Evolutionary conservation across 257 asterid species (phyloP), one percentile per base, ranked within the genome.

Genomic region (Ballota nigra): DNA sequence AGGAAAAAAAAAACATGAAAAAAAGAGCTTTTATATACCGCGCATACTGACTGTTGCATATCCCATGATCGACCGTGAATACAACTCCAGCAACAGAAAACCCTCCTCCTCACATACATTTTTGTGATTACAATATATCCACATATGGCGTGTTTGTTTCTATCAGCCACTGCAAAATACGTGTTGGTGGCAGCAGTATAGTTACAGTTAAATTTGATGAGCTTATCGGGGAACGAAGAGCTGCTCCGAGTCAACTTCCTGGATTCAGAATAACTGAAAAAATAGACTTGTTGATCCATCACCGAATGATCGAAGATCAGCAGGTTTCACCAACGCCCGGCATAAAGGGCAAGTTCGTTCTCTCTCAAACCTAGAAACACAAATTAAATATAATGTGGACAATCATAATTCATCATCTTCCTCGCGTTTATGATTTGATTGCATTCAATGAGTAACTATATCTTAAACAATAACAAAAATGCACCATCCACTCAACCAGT

Each of bases 261-360:
- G 67, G 64, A 51, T 66, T 81, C 70, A 90, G 74, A 90, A 88
- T 64, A 90, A 83, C 88, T 88, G 97, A 77, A 88, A 90, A 72
- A 86, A 90, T 47, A 90, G 81, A 75, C 87, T 86, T 7, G 91
- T 90, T 34, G 96, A 84, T 76, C 92, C 95, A 71, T 90, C 95
- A 26, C 91, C 82, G 60, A 78, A 90, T 29, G 96, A 90, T 78
- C 84, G 85, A 53, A 90, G 90, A 69, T 83, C 95, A 16, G 89
- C 86, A 63, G 86, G 78, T 84, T 88, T 90, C 79, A 88, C 95
- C 84, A 88, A 67, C 43, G 96, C 95, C 72, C 96, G 85, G 81
- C 96, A 90, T 69, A 90, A 77, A 52, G 95, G 96, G 69, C 96
- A 88, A 18, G 92, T 87, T 43, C 96, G 85, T 86, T 90, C 96